Evolutionary conservation across 2,329 filamentous ascomycete genomes (phyloP), one percentile per base, ranked within the genome.

Genomic region (Pezicula radicicola): DNA sequence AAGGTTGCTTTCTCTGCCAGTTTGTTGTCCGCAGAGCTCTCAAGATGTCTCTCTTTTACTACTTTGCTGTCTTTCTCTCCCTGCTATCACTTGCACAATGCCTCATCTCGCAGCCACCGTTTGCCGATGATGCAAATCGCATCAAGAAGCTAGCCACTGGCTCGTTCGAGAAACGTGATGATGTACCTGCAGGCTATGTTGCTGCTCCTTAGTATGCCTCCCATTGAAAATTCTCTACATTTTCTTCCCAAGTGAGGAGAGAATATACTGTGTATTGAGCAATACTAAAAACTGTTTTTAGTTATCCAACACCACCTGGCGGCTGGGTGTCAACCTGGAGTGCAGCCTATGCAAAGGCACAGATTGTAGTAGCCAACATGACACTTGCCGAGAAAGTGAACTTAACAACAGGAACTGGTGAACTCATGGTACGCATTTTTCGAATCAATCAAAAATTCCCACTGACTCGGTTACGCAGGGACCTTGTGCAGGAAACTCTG

Each of bases 371-470:
- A 15, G 80, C 82, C 49, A 79, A 83, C 45, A 89, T 93, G 88
- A 92, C 88, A 0, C 69, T 93, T 51, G 88, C 87, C 2, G 89
- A 92, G 66, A 93, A 92, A 71, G 85, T 87, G 3, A 92, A 91
- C 63, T 77, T 91, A 48, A 91, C 87, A 0, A 80, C 81, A 1
- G 88, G 88, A 3, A 85, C 80, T 1, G 88, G 88, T 1, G 77
- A 85, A 40, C 86, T 77, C 57, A 91, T 91, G 88, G 87, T 51
- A 46, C 30, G 28, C 46, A 19, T 37, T 6, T 18, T 16, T 44
- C 8, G n/a, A 28, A n/a, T 16, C 21, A 16, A 27, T 10, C 42
- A 15, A n/a, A 33, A 15, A n/a, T 21, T 19, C 40, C 35, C 43
- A 37, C 33, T 55, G 25, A 28, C 27, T 13, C 18, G 10, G 16